These are phyloP conservation scores for Helicostylum pulchrum DNA, from an alignment of 192 early-diverging fungal genomes.

Conservation along the genomic window DNA sequence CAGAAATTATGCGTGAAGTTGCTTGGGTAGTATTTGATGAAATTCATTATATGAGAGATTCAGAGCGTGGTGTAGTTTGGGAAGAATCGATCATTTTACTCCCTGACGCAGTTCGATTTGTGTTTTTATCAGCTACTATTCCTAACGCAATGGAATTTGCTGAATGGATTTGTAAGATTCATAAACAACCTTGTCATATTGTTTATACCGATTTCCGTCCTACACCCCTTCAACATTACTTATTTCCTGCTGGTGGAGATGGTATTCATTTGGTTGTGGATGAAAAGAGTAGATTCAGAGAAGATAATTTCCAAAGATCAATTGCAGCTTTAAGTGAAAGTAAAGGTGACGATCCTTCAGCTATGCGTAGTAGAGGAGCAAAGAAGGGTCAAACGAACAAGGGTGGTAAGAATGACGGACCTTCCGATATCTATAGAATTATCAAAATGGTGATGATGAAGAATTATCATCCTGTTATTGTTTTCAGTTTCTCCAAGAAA, in stretches of 20 bases:
- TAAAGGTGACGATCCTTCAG: constrained; percentile 57
- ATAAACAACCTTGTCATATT: constrained; percentile 97
- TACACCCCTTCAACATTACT: constrained; percentile 95
- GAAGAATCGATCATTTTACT: constrained; percentile 97
- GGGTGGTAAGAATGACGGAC: constrained; percentile 53
- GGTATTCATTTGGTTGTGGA: constrained; percentile 96
- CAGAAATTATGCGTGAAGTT: constrained; percentile 94
- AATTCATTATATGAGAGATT: constrained; percentile 98
- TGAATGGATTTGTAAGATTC: constrained; percentile 95
- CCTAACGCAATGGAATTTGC: constrained; percentile 99
- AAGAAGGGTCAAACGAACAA: constrained; percentile 53
- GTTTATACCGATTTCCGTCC: constrained; percentile 98
- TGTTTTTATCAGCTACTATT: constrained; percentile 97
- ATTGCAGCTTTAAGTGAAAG: constrained; percentile 67
- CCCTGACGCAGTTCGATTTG: constrained; percentile 88
- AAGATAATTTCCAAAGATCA: constrained; percentile 94
- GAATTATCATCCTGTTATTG: constrained; percentile 98
- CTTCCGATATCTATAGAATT: constrained; percentile 89
- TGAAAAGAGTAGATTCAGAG: constrained; percentile 90
- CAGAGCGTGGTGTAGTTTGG: constrained; percentile 97
- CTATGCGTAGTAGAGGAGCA: constrained; percentile 41
- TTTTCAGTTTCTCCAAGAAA: constrained; percentile 92
- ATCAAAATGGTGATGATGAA: constrained; percentile 93
- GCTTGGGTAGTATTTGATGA: constrained; percentile 99
- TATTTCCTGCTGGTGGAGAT: constrained; percentile 87